Base-by-base conservation (phyloP, 495 filamentous ascomycete genomes). In the Penicillium taxi region DNA sequence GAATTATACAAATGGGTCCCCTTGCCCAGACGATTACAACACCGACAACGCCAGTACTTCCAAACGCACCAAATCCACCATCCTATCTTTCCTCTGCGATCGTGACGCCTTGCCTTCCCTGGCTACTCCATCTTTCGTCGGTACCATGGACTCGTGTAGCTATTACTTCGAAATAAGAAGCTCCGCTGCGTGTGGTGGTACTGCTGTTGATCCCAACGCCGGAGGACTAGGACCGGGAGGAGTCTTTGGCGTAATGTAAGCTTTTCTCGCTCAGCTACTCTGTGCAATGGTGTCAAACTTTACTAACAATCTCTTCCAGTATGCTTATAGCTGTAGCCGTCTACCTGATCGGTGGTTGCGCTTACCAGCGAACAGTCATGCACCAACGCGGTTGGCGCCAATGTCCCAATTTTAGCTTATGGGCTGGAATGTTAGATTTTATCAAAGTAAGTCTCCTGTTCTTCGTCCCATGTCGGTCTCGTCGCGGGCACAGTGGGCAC, bases 111-210 rank as follows among this genome's bases (percentile, higher is more conserved):
- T 69, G 2, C 57, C 64, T 5, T 72, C 78, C 6, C 74, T 77
- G 17, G 74, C 81, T 11, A 75, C 78, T 9, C 55, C 79, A 4
- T 82, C 84, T 4, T 99, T 94, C 56, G 78, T 96, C 32, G 86
- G 84, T 39, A 75, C 82, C 14, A 80, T 81, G 59, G 86, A 96
- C 50, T 77, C 86, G 32, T 99, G 93, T 67, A 75, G 84, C n/a
- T 99, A 96, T 63, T 84, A 93, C 58, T 99, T 99, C 63, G 88
- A 95, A 58, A 77, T 88, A n/a, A 84, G 89, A 38, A 87, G 86
- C 29, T 73, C 74, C 29, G 79, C 86, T 25, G 90, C 88, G 6
- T 99, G 93, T 56, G 82, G 83, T 15, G 79, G 75, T 21, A 69
- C 79, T 8, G 72, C 74, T 21, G 52, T 52, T 56, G 63, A 75